Percentiles rank a stretch among this genome's conserved stretches.
Conservation (phyloP, 129 eudicot species). For the carrot (Daucus carota) region DH1_v3.0 NC_030381.2:28818001-28818500, state of each 20-base stretch:
- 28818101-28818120: constrained; percentile 87
- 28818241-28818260: not conserved
- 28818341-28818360: constrained; percentile 82
- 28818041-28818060: not conserved
- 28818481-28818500: not conserved
- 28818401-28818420: constrained; percentile 10
- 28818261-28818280: constrained; percentile 5
- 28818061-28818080: not conserved
- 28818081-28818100: constrained; percentile 45
- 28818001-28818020: not conserved
- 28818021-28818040: not conserved
- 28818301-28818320: constrained; percentile 98
- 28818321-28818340: constrained; percentile 80
- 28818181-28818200: constrained; percentile 72
- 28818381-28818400: not conserved
- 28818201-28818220: constrained; percentile 11
- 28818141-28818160: constrained; percentile 84
- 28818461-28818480: not conserved
- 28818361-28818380: constrained; percentile 31
- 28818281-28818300: constrained; percentile 77
- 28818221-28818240: not conserved
- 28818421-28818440: not conserved
- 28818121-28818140: constrained; percentile 80
- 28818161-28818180: constrained; percentile 81
- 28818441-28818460: not conserved